Conservation (phyloP, 768 basidiomycete genomes). For the Naganishia randhawae region DNA sequence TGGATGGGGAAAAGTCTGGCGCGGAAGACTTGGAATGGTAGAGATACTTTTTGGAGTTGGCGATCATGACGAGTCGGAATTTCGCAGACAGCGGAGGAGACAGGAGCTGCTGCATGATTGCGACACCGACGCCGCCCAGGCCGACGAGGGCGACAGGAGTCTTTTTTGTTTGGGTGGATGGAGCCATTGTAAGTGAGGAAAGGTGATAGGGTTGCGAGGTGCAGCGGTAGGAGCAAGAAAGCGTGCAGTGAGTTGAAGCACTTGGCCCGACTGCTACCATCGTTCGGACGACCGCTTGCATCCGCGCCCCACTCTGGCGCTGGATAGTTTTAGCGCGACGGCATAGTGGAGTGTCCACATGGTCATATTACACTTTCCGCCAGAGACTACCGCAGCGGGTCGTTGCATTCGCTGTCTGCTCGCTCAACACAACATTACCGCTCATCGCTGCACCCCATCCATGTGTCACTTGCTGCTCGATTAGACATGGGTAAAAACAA, state of each 20-base stretch:
- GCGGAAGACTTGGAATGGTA: slow-evolving; percentile 26
- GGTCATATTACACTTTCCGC: background rate
- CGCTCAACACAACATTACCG: background rate
- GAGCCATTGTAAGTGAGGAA: slow-evolving; percentile 1
- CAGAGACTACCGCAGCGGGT: background rate
- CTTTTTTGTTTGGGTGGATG: slow-evolving; percentile 12
- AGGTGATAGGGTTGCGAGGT: background rate
- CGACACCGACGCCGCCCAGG: slow-evolving; percentile 85
- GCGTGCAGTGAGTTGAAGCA: background rate
- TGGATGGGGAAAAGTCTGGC: slow-evolving; percentile 16
- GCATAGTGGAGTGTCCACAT: no score
- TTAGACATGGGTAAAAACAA: slow-evolving; percentile 17
- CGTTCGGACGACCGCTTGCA: background rate
- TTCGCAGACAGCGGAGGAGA: slow-evolving; percentile 57
- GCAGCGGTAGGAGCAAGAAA: background rate
- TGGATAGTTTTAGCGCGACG: background rate
- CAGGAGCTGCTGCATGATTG: slow-evolving; percentile 76
- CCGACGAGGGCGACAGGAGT: slow-evolving; percentile 75
- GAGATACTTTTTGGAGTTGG: slow-evolving; percentile 52
- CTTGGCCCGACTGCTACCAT: background rate
- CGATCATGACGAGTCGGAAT: slow-evolving; percentile 52
- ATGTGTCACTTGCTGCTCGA: background rate
- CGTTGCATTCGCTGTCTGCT: background rate
- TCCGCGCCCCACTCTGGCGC: background rate
- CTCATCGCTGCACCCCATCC: background rate